Conservation (phyloP, 106 monocot species). For the Dendrobium catenatum region DNA sequence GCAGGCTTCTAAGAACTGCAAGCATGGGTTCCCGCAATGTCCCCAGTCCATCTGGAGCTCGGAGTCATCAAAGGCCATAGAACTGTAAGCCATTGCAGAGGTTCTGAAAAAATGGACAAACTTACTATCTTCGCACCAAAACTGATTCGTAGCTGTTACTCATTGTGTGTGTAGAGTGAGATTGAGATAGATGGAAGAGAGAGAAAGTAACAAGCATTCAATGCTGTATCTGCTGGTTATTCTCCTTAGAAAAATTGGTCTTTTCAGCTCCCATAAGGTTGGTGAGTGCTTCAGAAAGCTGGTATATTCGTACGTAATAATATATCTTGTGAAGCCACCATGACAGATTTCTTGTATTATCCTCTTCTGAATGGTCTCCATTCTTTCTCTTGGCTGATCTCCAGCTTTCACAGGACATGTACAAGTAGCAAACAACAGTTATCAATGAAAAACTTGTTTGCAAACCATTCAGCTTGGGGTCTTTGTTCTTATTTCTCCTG, state of each 20-base stretch:
- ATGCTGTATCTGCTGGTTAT: too few relatives aligned
- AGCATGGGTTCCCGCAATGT: conserved; percentile 46
- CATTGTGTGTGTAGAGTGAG: too few relatives aligned
- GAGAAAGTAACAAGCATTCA: too few relatives aligned
- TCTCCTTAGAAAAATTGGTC: neutral
- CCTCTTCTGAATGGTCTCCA: neutral
- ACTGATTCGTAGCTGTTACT: too few relatives aligned
- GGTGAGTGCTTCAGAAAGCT: neutral
- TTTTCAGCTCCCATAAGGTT: neutral
- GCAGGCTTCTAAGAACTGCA: conserved; percentile 69
- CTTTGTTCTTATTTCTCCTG: neutral
- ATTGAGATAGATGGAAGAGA: too few relatives aligned
- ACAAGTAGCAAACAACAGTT: neutral
- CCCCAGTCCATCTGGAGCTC: conserved; percentile 36
- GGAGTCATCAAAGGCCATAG: conserved; percentile 9
- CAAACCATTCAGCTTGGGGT: neutral
- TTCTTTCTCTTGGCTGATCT: neutral
- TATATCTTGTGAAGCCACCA: neutral
- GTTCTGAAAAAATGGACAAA: neutral
- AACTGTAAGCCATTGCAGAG: neutral
- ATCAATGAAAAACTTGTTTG: neutral
- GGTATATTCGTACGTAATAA: too few relatives aligned
- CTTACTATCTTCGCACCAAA: too few relatives aligned
- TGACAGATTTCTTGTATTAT: neutral
- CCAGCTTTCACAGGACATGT: neutral